Conservation (phyloP, 768 basidiomycete species). For the Xanthoconium purpureum region DNA sequence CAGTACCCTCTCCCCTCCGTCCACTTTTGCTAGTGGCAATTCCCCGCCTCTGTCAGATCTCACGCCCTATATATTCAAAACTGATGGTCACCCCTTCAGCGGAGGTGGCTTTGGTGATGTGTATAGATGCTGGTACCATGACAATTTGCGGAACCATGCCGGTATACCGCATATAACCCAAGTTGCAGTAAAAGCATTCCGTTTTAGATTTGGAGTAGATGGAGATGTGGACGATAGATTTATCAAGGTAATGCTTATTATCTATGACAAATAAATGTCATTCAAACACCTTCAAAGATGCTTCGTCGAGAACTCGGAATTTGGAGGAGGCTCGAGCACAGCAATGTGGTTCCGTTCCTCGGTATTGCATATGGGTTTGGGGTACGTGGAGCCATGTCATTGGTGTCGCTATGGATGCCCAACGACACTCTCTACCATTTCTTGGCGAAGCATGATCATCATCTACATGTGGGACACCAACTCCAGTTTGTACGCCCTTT, state of each 20-base stretch:
- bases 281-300: conserved; percentile 2
- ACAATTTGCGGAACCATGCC: neutral
- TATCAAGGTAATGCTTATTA: neutral
- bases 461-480: neutral
- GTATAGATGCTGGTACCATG: neutral
- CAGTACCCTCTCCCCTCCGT: neutral
- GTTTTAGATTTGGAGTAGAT: conserved; percentile 4
- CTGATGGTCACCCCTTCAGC: neutral
- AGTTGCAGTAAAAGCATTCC: conserved; percentile 26
- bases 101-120: too few species aligned
- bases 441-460: neutral
- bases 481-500: too few species aligned
- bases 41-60: neutral
- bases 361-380: too few species aligned
- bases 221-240: neutral
- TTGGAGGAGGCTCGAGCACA: conserved; percentile 27
- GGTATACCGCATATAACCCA: neutral
- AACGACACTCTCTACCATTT: conserved; percentile 26
- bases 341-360: conserved; percentile 26
- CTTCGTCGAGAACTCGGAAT: conserved; percentile 29
- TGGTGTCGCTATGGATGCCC: too few species aligned
- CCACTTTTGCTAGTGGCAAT: too few species aligned
- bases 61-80: neutral
- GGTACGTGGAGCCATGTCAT: too few species aligned
- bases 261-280: rapidly evolving